These are phyloP conservation scores for Aureobasidium mangrovei DNA, from an alignment of 2,329 filamentous ascomycete genomes.

Conservation along the genomic window DNA sequence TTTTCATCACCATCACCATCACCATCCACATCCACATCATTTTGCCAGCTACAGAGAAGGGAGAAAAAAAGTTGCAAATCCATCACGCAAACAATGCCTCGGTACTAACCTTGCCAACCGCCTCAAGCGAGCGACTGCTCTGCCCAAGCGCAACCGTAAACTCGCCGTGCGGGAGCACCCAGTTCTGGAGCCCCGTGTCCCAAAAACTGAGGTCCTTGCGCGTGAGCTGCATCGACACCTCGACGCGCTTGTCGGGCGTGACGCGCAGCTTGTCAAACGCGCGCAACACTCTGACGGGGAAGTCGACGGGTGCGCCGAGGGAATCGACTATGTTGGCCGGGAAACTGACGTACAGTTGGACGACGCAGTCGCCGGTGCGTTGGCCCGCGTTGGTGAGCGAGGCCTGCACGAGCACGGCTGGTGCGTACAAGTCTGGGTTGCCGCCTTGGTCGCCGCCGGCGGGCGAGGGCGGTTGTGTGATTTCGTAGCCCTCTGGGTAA, in stretches of 20 bases:
- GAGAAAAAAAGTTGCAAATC: too few relatives aligned
- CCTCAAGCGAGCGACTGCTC: conserved; percentile 21
- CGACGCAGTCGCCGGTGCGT: conserved; percentile 43
- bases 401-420: conserved; percentile 42
- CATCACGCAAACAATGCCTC: background rate
- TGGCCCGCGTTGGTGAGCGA: conserved; percentile 56
- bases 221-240: conserved; percentile 24
- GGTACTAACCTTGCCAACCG: conserved; percentile 1
- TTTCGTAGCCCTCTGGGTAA: conserved; percentile 50
- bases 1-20: too few relatives aligned
- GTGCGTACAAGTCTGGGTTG: conserved; percentile 56
- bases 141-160: conserved; percentile 26
- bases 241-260: conserved; percentile 17
- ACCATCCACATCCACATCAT: too few relatives aligned
- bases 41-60: too few relatives aligned
- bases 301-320: conserved; percentile 26
- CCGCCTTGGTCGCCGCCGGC: conserved; percentile 63
- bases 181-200: conserved; percentile 29
- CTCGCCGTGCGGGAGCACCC: conserved; percentile 27
- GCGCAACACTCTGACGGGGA: conserved; percentile 40
- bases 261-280: conserved; percentile 37
- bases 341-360: conserved; percentile 49
- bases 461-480: conserved; percentile 43
- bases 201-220: conserved; percentile 29
- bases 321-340: conserved; percentile 24